phyloP scores from a whole-genome alignment of 2,329 filamentous ascomycete genomes.

The Ilyonectria sp. region DNA sequence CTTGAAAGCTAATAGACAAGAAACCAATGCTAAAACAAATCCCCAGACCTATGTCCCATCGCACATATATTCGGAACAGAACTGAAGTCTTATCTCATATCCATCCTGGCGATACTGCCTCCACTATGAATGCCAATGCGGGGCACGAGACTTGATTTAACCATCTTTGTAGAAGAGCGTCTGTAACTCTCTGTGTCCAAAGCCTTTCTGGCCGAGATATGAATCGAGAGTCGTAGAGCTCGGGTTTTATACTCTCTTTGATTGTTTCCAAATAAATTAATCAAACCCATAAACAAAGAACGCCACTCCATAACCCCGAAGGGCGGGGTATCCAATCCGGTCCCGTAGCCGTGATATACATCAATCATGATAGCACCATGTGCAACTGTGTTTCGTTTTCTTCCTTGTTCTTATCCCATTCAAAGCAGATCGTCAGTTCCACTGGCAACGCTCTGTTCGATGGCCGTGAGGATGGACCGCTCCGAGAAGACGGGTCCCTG shows the following conservation, averaged over 20 bases:
- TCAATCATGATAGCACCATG: conserved; percentile 43
- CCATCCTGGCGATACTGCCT: not conserved
- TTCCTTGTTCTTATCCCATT: conserved; percentile 17
- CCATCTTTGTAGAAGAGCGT: not conserved
- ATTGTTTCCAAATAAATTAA: conserved; percentile 20
- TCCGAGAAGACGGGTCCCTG: conserved; percentile 92
- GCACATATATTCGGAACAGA: not conserved
- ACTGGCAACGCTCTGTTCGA: conserved; percentile 83
- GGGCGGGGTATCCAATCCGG: conserved; percentile 46
- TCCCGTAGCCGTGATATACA: conserved; percentile 44
- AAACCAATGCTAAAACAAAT: not conserved
- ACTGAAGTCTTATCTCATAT: not conserved
- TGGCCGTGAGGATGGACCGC: conserved; percentile 78
- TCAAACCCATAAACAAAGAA: conserved; percentile 43
- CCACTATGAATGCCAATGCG: not conserved
- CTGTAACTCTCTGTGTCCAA: not conserved
- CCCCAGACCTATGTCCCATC: not conserved
- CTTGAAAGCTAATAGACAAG: not conserved
- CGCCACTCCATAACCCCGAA: conserved; percentile 47
- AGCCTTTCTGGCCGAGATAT: conserved; percentile 5
- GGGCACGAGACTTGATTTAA: not conserved
- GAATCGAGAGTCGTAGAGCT: conserved; percentile 1
- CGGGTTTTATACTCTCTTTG: conserved; percentile 19
- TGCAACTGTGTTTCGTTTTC: conserved; percentile 28
- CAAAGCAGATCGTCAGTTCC: conserved; percentile 82